Base-by-base conservation (phyloP, 2,329 filamentous ascomycete species). In the Fusarium multiceps region DNA sequence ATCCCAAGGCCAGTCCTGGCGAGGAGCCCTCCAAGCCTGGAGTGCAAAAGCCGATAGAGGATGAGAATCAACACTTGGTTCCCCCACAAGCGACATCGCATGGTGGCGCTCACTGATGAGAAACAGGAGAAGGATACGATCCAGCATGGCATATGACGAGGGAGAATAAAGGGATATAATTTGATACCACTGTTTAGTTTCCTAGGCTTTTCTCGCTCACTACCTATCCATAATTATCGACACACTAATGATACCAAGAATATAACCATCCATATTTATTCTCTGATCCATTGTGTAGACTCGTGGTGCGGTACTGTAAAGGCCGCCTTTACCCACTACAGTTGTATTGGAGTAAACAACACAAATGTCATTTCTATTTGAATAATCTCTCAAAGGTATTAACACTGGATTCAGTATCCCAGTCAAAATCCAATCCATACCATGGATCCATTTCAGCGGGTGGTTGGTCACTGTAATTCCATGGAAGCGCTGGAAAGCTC, bases 41-140 rank as follows among this genome's bases (percentile, higher is more conserved):
- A 21, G n/a, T 53, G 8, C 64, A 59, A 34, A 66, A 68, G 25
- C 50, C 49, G 10, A 47, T 56, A 16, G 47, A 58, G 16, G 63
- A 66, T 21, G 53, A 59, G n/a, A 60, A 55, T 25, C 54, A 66
- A 5, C 66, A 72, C 13, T 48, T 70, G 27, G 34, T 48, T 47
- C 66, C 61, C 34, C 63, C 68, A 3, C 66, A 56, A 27, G 55
- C 53, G 20, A 20, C 61, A 10, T 49, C 46, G 6, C 59, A 57
- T 27, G 47, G 64, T 37, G 51, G 61, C n/a, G 46, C 59, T 42
- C 49, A 49, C 20, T 66, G 47, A 56, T 45, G 45, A 57, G 37
- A 21, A 27, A 25, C 23, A 21, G 23, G 14, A 25, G 34, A 16
- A 34, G 28, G 16, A 27, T 16, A 12, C 47, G 40, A 32, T 51